A percentile compares a stretch with the other conserved stretches of the same genome.
These are phyloP conservation scores for Coniferiporia sulphurascens DNA, from an alignment of 1,284 basidiomycete species.

Conservation along the genomic window DNA sequence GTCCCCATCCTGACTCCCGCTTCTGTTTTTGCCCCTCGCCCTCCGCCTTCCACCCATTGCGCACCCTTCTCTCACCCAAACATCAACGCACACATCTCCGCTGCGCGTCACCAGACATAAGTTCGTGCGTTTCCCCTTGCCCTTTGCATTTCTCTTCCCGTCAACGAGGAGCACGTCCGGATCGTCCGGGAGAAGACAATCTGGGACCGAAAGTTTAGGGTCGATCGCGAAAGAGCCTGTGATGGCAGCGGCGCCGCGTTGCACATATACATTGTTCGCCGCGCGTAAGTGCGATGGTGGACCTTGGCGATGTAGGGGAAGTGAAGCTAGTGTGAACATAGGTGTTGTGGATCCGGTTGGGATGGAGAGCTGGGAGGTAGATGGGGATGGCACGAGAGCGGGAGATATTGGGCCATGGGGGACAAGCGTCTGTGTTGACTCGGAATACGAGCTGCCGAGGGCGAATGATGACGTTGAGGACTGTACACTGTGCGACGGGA, in stretches of 20 bases:
- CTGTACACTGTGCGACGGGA: not conserved
- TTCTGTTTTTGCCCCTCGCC: not conserved
- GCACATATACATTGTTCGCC: constrained; percentile 14
- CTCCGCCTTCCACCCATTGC: not conserved
- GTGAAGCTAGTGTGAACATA: not conserved
- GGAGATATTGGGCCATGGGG: not conserved
- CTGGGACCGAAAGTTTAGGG: constrained; percentile 10
- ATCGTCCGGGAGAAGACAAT: constrained; percentile 16
- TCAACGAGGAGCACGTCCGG: constrained; percentile 4
- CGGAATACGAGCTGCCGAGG: constrained; percentile 3
- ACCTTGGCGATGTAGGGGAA: not conserved
- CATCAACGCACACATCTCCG: constrained; percentile 14
- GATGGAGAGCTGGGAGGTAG: not conserved
- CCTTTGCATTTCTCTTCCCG: constrained; percentile 4
- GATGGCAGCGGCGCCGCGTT: constrained; percentile 9
- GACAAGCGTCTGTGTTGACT: constrained; percentile 2
- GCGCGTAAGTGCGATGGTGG: constrained; percentile 11
- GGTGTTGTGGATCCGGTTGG: not conserved
- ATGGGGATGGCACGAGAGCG: not conserved
- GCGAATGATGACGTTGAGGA: constrained; percentile 2
- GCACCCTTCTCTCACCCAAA: constrained; percentile 14
- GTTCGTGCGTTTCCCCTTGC: constrained; percentile 6
- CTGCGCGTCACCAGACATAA: constrained; percentile 6
- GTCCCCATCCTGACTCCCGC: not conserved
- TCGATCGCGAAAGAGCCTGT: constrained; percentile 15